Evolutionary conservation across 1,284 basidiomycete genomes (phyloP).

Genomic region (Schizophyllum amplum): DNA sequence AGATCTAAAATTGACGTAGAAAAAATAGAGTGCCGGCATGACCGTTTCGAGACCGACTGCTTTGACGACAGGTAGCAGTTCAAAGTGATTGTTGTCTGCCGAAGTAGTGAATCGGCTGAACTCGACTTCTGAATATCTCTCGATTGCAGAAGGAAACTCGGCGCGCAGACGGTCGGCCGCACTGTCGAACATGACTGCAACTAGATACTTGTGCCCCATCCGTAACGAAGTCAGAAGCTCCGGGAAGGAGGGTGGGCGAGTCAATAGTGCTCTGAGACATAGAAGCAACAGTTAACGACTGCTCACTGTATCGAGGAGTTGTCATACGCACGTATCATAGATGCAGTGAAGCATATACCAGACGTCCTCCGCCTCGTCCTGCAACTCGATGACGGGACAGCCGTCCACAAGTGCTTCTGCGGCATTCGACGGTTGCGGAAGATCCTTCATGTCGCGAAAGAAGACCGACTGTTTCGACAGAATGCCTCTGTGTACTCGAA

Average conservation of each 20-base stretch:
- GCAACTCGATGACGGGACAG: slow-evolving; percentile 9
- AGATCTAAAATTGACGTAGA: not conserved
- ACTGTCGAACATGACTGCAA: not conserved
- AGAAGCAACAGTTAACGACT: not conserved
- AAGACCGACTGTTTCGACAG: slow-evolving; percentile 7
- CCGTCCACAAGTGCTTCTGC: slow-evolving; percentile 6
- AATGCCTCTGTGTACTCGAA: slow-evolving; percentile 11
- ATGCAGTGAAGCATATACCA: slow-evolving; percentile 6
- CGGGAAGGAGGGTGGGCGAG: not conserved
- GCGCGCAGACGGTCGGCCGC: not conserved
- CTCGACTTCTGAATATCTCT: not conserved
- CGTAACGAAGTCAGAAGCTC: not conserved
- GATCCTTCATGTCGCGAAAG: slow-evolving; percentile 8
- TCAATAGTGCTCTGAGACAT: not conserved
- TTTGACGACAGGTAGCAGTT: not conserved
- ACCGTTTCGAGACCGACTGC: not conserved
- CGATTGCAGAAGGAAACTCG: slow-evolving; percentile 1
- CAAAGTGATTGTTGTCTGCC: not conserved
- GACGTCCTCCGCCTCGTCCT: slow-evolving; percentile 8
- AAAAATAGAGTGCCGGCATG: not conserved
- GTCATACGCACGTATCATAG: slow-evolving; percentile 7
- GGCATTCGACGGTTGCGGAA: slow-evolving; percentile 6
- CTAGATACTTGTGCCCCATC: slow-evolving; percentile 7
- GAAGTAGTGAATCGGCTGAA: not conserved
- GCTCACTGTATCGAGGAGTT: not conserved